Conservation (phyloP, 345 rosid genomes). For the Pugionium cornutum region DNA sequence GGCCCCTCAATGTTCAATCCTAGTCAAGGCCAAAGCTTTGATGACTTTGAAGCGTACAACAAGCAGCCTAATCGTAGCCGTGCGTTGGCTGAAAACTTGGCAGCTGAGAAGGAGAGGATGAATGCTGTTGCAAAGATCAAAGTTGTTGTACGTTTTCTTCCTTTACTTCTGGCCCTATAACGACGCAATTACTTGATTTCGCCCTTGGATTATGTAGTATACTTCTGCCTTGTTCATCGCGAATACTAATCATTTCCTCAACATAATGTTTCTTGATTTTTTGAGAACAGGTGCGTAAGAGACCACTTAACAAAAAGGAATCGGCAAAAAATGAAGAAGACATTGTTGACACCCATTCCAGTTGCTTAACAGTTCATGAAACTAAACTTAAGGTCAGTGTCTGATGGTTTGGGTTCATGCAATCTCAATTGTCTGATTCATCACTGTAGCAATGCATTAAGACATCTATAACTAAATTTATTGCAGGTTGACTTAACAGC, state of each 20-base stretch:
- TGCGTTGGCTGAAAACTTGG: slow-evolving; percentile 70
- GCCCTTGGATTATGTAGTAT: not conserved
- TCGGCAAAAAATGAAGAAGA: slow-evolving; percentile 92
- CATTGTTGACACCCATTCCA: slow-evolving; percentile 73
- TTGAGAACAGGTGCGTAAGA: slow-evolving; percentile 82
- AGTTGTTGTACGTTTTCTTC: slow-evolving; percentile 80
- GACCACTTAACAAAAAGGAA: slow-evolving; percentile 97
- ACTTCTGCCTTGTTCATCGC: not conserved
- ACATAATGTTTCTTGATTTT: slow-evolving; percentile 22
- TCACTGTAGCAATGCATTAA: not conserved
- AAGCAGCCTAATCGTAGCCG: slow-evolving; percentile 71
- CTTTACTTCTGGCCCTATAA: not conserved
- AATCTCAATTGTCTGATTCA: slow-evolving; percentile 11
- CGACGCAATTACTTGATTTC: not conserved
- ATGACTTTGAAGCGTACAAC: slow-evolving; percentile 72
- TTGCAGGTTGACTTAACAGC: slow-evolving; percentile 95
- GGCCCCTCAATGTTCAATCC: slow-evolving; percentile 63
- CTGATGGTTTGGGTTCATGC: not conserved
- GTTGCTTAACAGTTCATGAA: slow-evolving; percentile 82
- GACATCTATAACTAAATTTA: slow-evolving; percentile 10
- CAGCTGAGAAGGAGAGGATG: slow-evolving; percentile 77
- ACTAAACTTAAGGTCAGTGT: slow-evolving; percentile 80
- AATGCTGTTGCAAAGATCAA: slow-evolving; percentile 96
- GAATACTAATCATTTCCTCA: not conserved
- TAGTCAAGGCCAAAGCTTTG: slow-evolving; percentile 76